Conservation (phyloP, 2,329 filamentous ascomycete genomes). For the Monosporascus ibericus region DNA sequence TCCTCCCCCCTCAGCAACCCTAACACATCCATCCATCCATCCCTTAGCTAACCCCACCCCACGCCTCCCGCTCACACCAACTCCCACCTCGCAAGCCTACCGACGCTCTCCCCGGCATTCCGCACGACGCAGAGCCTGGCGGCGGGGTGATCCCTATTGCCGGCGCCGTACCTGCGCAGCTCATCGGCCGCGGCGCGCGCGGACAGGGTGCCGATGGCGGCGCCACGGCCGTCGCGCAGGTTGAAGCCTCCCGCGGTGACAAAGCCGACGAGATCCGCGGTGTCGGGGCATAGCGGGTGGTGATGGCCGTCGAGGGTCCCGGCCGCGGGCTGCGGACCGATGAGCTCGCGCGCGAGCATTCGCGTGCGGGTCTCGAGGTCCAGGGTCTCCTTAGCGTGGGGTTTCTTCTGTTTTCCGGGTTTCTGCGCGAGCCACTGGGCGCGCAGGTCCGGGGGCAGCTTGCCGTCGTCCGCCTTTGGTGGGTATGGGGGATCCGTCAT, state of each 20-base stretch:
- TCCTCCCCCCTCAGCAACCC: no score
- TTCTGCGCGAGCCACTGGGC: constrained; percentile 63
- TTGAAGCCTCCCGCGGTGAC: constrained; percentile 83
- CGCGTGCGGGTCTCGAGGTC: constrained; percentile 34
- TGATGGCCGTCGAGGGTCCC: constrained; percentile 48
- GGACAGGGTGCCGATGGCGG: constrained; percentile 67
- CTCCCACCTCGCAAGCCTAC: constrained; percentile 76
- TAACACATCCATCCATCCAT: no score
- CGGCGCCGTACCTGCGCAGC: constrained; percentile 18
- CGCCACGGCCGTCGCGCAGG: constrained; percentile 67
- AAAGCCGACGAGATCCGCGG: constrained; percentile 78
- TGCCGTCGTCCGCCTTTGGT: constrained; percentile 1
- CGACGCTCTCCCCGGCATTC: constrained; percentile 71
- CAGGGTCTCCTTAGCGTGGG: constrained; percentile 1
- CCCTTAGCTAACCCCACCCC: no score
- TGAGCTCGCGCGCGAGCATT: constrained; percentile 42
- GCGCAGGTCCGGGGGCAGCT: constrained; percentile 47
- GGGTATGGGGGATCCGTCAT: constrained; percentile 31
- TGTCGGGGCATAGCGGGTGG: constrained; percentile 63
- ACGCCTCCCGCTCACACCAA: constrained; percentile 34
- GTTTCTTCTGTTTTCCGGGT: not conserved
- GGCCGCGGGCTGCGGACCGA: constrained; percentile 22
- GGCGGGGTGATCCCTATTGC: constrained; percentile 29
- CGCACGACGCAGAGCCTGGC: constrained; percentile 69
- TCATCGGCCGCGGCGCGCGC: constrained; percentile 49